Evolutionary conservation across 2,329 filamentous ascomycete genomes (phyloP).

Genomic region (Chalaropsis thielavioides): DNA sequence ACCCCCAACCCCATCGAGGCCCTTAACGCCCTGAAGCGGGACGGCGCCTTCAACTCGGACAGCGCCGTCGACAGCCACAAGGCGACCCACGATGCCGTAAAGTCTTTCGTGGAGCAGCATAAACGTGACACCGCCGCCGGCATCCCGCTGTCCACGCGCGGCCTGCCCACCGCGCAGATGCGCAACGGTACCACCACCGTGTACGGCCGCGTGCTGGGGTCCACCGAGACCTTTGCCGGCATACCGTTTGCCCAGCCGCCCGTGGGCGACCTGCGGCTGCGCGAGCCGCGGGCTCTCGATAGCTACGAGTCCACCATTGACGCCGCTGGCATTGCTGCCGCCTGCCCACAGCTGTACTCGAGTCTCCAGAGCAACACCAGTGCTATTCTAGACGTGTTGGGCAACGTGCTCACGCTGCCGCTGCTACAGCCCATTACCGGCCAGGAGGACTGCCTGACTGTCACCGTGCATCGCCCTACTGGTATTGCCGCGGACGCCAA

Average conservation of each 20-base stretch:
- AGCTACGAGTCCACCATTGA: constrained; percentile 36
- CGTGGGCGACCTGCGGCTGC: constrained; percentile 41
- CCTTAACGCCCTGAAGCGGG: constrained; percentile 4
- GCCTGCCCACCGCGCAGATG: background rate
- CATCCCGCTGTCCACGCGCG: constrained; percentile 9
- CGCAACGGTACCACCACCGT: constrained; percentile 14
- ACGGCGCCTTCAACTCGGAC: background rate
- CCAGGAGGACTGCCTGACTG: constrained; percentile 37
- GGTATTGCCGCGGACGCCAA: constrained; percentile 30
- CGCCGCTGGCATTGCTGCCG: constrained; percentile 33
- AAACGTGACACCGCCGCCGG: constrained; percentile 7
- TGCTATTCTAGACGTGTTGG: constrained; percentile 26
- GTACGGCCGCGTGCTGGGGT: constrained; percentile 19
- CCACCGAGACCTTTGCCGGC: constrained; percentile 44
- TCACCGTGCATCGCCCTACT: constrained; percentile 34
- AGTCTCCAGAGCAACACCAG: constrained; percentile 27
- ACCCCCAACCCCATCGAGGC: constrained; percentile 3
- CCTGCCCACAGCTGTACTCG: constrained; percentile 46
- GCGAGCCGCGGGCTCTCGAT: constrained; percentile 39
- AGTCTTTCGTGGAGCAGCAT: background rate
- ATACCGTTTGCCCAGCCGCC: constrained; percentile 52
- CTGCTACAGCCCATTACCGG: constrained; percentile 31
- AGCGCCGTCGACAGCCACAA: background rate
- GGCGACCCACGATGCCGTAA: constrained; percentile 1
- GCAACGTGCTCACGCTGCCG: constrained; percentile 29